Evolutionary conservation across 2,329 filamentous ascomycete species (phyloP), one percentile per base, ranked within the genome.

Genomic region (Ascomycota sp.): DNA sequence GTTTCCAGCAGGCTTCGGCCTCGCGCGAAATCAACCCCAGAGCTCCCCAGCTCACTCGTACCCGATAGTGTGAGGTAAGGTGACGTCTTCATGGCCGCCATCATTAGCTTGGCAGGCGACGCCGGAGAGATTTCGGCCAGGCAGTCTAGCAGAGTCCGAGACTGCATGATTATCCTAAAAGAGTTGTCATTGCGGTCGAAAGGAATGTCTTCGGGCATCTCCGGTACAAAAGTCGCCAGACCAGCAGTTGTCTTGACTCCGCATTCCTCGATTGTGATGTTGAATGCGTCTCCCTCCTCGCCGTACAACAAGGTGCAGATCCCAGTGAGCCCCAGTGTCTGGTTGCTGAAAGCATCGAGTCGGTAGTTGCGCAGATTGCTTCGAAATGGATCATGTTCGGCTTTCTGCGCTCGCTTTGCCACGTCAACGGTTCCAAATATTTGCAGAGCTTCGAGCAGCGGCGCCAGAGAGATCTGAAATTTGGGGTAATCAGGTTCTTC

Each of bases 91-190:
- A 66, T 70, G 2, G 72, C 72, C 8, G 63, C 63, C 30, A 93
- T 64, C 9, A 72, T 75, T 17, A 93, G 59, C 24, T 71, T 66
- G 5, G 69, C 68, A 0, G 82, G 83, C n/a, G 65, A 70, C 19
- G 83, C 76, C 9, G 65, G 65, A 2, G 65, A 67, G 28, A 76
- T 63, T 45, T 86, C 79, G 1, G 67, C 63, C 25, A 85, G 58
- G 11, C 74, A 71, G 43, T 85, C 78, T 8, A 77, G 63, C 4
- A 86, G 64, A 52, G 69, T 75, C 22, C 66, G 65, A 8, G 75
- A 69, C 40, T 75, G 78, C 78, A 94, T 93, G 46, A 98, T 95
- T 35, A 93, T 82, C 50, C 95, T 98, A 57, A 94, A 78, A 7
- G 71, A 63, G 7, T 95, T 61, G 30, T 74, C 68, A 30, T 82